Percentiles rank a stretch among this genome's conserved stretches.
Evolutionary conservation across 495 filamentous ascomycete species (phyloP).

Genomic region (Penicillium canariense): DNA sequence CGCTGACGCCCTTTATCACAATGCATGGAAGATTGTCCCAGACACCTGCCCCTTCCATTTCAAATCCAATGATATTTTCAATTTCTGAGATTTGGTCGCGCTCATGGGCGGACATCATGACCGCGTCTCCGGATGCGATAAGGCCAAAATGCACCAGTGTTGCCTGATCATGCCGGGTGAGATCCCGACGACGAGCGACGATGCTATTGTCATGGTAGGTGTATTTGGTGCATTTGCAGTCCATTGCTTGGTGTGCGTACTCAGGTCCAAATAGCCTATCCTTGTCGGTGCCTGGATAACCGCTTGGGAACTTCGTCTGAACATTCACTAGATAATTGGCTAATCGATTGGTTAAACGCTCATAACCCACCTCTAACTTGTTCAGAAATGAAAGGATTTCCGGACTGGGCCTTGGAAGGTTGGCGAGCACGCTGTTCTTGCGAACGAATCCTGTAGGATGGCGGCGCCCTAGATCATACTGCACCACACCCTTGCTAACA

Average conservation of each 20-base stretch:
- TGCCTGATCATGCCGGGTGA: not conserved
- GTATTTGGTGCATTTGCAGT: conserved; percentile 1
- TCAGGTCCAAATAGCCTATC: not conserved
- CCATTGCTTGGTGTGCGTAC: not conserved
- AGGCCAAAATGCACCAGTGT: conserved; percentile 19
- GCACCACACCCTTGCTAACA: conserved; percentile 34
- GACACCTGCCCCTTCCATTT: conserved; percentile 42
- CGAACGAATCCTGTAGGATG: conserved; percentile 16
- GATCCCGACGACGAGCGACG: not conserved
- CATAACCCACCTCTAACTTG: not conserved
- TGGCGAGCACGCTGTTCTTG: conserved; percentile 26
- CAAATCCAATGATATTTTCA: conserved; percentile 34
- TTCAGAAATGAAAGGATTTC: not conserved
- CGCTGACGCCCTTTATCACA: conserved; percentile 37
- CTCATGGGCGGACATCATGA: conserved; percentile 28
- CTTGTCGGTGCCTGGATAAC: not conserved
- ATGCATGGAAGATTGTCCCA: conserved; percentile 36
- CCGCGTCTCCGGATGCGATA: conserved; percentile 29
- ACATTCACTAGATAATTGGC: not conserved
- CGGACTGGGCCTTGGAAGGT: conserved; percentile 18
- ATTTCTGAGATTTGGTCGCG: conserved; percentile 20
- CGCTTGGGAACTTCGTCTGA: not conserved
- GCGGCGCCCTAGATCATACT: conserved; percentile 35
- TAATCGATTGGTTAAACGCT: not conserved
- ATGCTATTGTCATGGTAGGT: not conserved